Evolutionary conservation across 192 early-diverging fungal species (phyloP).

Genomic region (Mortierella hygrophila): DNA sequence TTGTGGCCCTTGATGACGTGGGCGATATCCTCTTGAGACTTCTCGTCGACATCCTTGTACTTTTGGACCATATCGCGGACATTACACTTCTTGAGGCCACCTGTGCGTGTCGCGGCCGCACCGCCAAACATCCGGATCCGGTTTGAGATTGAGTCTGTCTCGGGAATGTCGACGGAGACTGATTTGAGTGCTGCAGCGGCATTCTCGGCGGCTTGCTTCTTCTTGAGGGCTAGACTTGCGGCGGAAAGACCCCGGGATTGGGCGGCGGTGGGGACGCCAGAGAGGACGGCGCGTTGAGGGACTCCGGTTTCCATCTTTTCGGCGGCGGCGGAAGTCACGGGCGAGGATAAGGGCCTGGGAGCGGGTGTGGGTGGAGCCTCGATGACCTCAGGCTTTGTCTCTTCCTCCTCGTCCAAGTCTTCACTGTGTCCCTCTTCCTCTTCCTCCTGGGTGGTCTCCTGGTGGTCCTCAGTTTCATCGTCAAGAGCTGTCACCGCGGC

Average conservation of each 20-base stretch:
- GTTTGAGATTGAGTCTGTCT: constrained; percentile 39
- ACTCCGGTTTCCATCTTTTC: constrained; percentile 22
- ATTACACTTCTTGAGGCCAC: not conserved
- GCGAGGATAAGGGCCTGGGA: not conserved
- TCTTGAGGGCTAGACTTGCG: constrained; percentile 35
- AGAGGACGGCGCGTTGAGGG: constrained; percentile 10
- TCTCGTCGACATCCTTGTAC: constrained; percentile 38
- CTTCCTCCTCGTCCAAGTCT: not conserved
- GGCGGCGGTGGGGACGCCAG: constrained; percentile 1
- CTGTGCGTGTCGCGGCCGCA: not conserved
- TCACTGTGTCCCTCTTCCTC: not conserved
- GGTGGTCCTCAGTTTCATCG: not conserved
- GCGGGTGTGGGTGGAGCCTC: not conserved
- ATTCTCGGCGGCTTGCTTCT: constrained; percentile 46
- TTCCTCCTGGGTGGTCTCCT: not conserved
- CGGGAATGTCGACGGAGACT: constrained; percentile 33
- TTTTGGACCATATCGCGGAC: constrained; percentile 42
- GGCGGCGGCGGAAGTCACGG: not conserved
- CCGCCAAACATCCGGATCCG: constrained; percentile 52
- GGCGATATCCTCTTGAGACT: constrained; percentile 33
- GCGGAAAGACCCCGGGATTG: constrained; percentile 27
- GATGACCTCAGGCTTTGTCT: not conserved
- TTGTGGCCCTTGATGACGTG: constrained; percentile 44
- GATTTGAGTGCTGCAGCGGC: constrained; percentile 24
- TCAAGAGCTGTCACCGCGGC: not conserved